Evolutionary conservation across 2,329 filamentous ascomycete species (phyloP), one percentile per base, ranked within the genome.

Genomic region (Ilyonectria robusta): DNA sequence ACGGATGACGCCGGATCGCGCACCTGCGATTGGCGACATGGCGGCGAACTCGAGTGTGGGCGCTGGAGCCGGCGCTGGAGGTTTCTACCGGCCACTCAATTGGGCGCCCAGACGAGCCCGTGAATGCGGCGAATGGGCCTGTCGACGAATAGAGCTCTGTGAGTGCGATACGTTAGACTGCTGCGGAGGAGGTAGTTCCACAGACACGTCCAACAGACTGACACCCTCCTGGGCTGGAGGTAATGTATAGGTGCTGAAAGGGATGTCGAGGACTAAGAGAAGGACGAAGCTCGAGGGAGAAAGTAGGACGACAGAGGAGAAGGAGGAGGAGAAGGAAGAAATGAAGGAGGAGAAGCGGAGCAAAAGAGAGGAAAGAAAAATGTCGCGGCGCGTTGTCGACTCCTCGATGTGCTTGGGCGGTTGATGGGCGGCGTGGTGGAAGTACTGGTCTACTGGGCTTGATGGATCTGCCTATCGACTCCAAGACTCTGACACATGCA

Each of bases 1-100:
- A 72, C 85, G 82, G 47, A 85, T 67, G 46, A 82, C 26, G 50
- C 65, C 58, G 56, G 65, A 62, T 50, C 67, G 69, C 13, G 66
- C 61, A 21, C 68, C 50, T 33, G 70, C 64, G 44, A 66, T 50
- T 53, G 69, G 68, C 31, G 70, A 62, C 73, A 75, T 75, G 55
- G 35, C 44, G 57, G 42, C 47, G 50, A 65, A 50, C 40, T 61
- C 7, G 33, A 37, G 55, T 31, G 35, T 35, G 53, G 31, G 37
- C 29, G 58, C 35, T 53, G 10, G 23, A 48, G 54, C 33, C 23
- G 53, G 40, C 4, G 23, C 35, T 35, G 37, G 23, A 59, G 47
- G 21, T 31, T 15, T 8, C 23, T 50, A 7, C 29, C n/a, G 50
- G 9, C 21, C 11, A 13, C 10, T 53, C 50, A 35, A 53, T 53